phyloP scores from a whole-genome alignment of 1,139 yeast genomes.

The Groenewaldozyma auringiensis region DNA sequence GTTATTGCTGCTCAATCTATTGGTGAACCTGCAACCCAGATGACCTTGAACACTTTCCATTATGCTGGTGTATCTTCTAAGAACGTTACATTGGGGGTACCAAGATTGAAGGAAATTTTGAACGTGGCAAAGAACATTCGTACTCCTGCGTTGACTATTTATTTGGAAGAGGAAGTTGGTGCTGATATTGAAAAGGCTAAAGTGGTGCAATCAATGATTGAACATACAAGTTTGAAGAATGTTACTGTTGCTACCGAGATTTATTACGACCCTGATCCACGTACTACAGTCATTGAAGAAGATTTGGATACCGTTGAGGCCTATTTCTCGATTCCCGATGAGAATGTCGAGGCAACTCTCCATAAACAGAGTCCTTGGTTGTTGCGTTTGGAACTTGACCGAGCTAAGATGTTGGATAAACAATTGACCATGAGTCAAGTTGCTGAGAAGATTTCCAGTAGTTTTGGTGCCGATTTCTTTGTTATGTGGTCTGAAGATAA shows the following conservation, averaged over 20 bases:
- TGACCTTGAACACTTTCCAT: slow-evolving; percentile 99
- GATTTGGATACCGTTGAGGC: slow-evolving; percentile 97
- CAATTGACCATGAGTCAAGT: slow-evolving; percentile 98
- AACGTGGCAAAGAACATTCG: slow-evolving; percentile 97
- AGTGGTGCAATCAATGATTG: slow-evolving; percentile 92
- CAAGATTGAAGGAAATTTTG: slow-evolving; percentile 97
- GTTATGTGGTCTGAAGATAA: slow-evolving; percentile 99
- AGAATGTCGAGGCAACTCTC: slow-evolving; percentile 85
- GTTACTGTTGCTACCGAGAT: slow-evolving; percentile 98
- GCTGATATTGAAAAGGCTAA: slow-evolving; percentile 89
- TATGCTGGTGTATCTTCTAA: slow-evolving; percentile 99
- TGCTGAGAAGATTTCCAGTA: slow-evolving; percentile 88
- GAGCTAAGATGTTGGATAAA: slow-evolving; percentile 98
- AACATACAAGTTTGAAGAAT: slow-evolving; percentile 88
- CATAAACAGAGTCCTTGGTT: slow-evolving; percentile 98
- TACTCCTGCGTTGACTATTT: slow-evolving; percentile 96
- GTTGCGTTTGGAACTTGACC: slow-evolving; percentile 89
- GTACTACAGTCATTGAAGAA: slow-evolving; percentile 89
- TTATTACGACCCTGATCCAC: slow-evolving; percentile 96
- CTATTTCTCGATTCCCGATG: slow-evolving; percentile 96
- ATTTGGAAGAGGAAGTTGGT: slow-evolving; percentile 71
- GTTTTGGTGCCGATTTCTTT: slow-evolving; percentile 89
- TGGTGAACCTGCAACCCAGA: slow-evolving; percentile 99
- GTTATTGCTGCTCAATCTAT: slow-evolving; percentile 98
- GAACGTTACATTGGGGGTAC: slow-evolving; percentile 98